Evolutionary conservation across 768 basidiomycete species (phyloP), one percentile per base, ranked within the genome.

Genomic region (Scleroderma citrinum): DNA sequence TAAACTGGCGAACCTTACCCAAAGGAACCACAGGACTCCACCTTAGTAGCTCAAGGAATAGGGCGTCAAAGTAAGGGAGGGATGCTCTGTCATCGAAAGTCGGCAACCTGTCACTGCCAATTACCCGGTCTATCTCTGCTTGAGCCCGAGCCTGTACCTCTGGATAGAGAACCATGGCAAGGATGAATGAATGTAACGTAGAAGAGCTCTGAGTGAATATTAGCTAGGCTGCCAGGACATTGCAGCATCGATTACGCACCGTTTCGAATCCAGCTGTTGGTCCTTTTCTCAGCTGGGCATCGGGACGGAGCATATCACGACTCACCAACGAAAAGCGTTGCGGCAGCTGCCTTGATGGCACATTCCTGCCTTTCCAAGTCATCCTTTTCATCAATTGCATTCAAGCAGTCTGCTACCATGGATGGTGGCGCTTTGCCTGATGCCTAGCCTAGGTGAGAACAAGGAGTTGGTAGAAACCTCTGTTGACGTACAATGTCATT

Each of bases 51-150:
- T 76, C 75, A 41, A 62, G 69, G 5, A 69, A 61, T 32, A 74
- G 64, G 3, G 73, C 73, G n/a, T 60, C 63, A 13, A 74, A 61
- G 44, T 76, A 76, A 1, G 74, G 75, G 11, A 76, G 57, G 4
- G 53, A 47, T 1, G 48, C 39, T 37, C 56, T 50, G 42, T 68
- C 65, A 5, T 57, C 50, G 26, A 68, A 65, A 19, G 47, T 14
- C 8, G 68, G 65, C 0, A 69, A 46, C 20, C 56, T 53, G 5
- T 40, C 50, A 12, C 3, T 42, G 5, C 58, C 59, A 3, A 67
- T 48, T 6, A 68, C 57, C 11, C 49, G 47, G 40, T 67, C 68
- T 11, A 67, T 56, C 35, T 61, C 63, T 3, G 54, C 51, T 19
- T 64, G 62, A 1, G 62, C 63, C 31, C 46, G 51, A 1, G 49